Evolutionary conservation across 768 basidiomycete species (phyloP).

Genomic region (Thelephora ganbajun): DNA sequence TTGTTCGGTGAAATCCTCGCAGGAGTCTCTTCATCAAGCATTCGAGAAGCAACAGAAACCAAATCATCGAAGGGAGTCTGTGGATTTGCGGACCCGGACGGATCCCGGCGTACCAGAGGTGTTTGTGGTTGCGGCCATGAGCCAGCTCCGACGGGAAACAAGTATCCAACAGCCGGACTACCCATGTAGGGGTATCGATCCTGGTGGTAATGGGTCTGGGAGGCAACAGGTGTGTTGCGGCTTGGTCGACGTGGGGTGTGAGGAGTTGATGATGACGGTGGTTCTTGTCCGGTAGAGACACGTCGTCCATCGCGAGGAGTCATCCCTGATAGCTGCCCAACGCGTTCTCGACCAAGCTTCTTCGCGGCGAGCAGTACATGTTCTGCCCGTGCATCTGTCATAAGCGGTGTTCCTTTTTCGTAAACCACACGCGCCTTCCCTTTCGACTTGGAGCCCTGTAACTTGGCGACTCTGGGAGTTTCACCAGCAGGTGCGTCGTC

Average conservation of each 20-base stretch:
- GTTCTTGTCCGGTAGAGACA: background rate
- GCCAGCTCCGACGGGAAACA: background rate
- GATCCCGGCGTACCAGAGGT: background rate
- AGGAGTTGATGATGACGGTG: background rate
- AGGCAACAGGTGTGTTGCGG: background rate
- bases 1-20: background rate
- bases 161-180: background rate
- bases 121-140: background rate
- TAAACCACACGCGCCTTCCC: background rate
- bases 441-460: background rate
- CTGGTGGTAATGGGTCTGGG: background rate
- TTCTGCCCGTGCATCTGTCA: conserved; percentile 54
- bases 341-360: conserved; percentile 50
- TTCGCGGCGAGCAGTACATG: conserved; percentile 60
- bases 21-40: background rate
- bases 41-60: background rate
- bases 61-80: background rate
- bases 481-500: background rate
- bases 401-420: conserved; percentile 21
- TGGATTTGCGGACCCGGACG: background rate
- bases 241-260: background rate
- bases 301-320: background rate
- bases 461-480: background rate
- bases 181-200: background rate
- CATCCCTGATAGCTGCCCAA: conserved; percentile 15